phyloP scores from a whole-genome alignment of 495 filamentous ascomycete genomes.

The Chaetomium cochliodes region DNA sequence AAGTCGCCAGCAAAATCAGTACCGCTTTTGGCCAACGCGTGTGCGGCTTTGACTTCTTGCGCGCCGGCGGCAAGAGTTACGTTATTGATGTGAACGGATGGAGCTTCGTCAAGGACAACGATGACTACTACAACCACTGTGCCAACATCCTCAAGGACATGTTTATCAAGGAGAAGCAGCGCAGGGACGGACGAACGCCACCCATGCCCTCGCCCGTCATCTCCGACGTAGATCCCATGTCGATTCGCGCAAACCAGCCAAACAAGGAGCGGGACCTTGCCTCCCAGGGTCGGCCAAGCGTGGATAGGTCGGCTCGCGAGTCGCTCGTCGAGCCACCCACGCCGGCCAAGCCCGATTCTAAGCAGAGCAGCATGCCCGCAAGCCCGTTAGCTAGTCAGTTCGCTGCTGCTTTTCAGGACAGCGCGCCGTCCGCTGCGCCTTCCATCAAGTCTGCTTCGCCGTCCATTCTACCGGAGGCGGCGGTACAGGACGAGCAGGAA shows the following conservation, averaged over 20 bases:
- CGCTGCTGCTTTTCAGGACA: slow-evolving; percentile 36
- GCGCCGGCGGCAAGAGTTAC: slow-evolving; percentile 83
- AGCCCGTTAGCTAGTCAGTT: slow-evolving; percentile 38
- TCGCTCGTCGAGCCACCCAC: slow-evolving; percentile 16
- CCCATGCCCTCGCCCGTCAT: slow-evolving; percentile 46
- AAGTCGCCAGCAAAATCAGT: slow-evolving; percentile 85
- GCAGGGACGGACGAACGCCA: slow-evolving; percentile 44
- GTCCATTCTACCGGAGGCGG: slow-evolving; percentile 28
- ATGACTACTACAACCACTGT: slow-evolving; percentile 94
- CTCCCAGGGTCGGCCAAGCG: slow-evolving; percentile 40
- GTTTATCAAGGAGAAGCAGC: slow-evolving; percentile 73
- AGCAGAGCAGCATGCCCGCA: slow-evolving; percentile 37
- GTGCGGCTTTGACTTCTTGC: slow-evolving; percentile 93
- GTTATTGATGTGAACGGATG: slow-evolving; percentile 99
- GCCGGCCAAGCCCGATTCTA: slow-evolving; percentile 31
- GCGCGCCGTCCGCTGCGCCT: slow-evolving; percentile 44
- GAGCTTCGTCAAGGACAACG: slow-evolving; percentile 99
- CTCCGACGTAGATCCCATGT: slow-evolving; percentile 46
- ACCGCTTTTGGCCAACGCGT: slow-evolving; percentile 91
- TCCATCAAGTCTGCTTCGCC: slow-evolving; percentile 46
- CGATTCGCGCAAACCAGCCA: slow-evolving; percentile 32
- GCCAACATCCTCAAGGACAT: slow-evolving; percentile 80
- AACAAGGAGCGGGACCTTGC: slow-evolving; percentile 40
- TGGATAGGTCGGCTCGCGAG: slow-evolving; percentile 29
- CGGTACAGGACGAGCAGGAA: slow-evolving; percentile 29